Evolutionary conservation across 1,139 yeast species (phyloP).

Genomic region (Saccharomycopsis phalli): DNA sequence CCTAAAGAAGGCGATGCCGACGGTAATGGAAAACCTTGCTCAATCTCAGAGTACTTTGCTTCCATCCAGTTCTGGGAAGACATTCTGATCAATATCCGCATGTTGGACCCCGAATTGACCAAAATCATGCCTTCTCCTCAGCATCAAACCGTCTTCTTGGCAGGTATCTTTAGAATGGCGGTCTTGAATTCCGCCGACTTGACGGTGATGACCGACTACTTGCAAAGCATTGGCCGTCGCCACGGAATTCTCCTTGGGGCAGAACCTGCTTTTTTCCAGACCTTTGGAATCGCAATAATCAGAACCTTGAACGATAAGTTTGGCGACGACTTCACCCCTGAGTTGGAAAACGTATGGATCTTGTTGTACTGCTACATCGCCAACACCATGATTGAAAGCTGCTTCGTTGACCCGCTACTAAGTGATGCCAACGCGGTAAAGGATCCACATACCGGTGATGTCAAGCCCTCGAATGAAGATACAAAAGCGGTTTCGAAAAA

Average conservation of each 20-base stretch:
- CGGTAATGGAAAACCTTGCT: constrained; percentile 2
- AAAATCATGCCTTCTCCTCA: constrained; percentile 18
- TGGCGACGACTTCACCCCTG: constrained; percentile 20
- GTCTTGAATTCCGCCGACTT: constrained; percentile 16
- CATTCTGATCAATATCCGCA: constrained; percentile 13
- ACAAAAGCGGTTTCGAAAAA: constrained; percentile 2
- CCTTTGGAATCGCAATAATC: constrained; percentile 19
- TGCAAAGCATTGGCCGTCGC: constrained; percentile 19
- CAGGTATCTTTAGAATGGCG: constrained; percentile 20
- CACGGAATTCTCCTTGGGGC: constrained; percentile 21
- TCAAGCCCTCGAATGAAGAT: not conserved
- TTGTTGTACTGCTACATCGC: constrained; percentile 18
- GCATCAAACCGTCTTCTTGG: constrained; percentile 19
- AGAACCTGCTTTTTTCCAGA: constrained; percentile 19
- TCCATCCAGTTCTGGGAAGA: constrained; percentile 20
- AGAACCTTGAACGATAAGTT: constrained; percentile 19
- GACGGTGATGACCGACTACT: constrained; percentile 18
- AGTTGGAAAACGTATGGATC: constrained; percentile 20
- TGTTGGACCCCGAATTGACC: constrained; percentile 17
- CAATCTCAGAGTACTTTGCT: constrained; percentile 17
- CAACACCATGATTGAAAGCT: constrained; percentile 21
- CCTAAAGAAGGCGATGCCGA: constrained; percentile 8
- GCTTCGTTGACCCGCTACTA: constrained; percentile 16
- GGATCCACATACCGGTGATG: not conserved
- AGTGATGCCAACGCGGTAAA: constrained; percentile 4